Percentiles rank a stretch among this genome's conserved stretches.
Conservation (phyloP, 2,329 filamentous ascomycete species). For the Cytospora paraplurivora region DNA sequence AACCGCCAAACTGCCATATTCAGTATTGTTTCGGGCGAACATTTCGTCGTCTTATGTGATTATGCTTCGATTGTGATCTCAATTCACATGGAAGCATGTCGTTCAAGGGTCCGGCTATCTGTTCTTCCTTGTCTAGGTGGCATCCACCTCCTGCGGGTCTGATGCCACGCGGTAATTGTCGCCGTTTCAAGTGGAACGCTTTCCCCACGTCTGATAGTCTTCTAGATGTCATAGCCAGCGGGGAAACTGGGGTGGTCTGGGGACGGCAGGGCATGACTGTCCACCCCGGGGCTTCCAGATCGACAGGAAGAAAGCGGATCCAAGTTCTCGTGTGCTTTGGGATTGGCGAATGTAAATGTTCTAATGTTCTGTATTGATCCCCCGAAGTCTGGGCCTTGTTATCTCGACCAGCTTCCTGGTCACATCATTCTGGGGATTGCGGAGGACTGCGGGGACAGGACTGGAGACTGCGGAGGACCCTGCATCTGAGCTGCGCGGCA, state of each 20-base stretch:
- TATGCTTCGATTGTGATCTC: constrained; percentile 5
- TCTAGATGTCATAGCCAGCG: constrained; percentile 7
- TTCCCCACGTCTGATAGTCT: not conserved
- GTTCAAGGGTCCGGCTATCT: not conserved
- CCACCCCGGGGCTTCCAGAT: not conserved
- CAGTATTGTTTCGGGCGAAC: not conserved
- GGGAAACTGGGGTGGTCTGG: not conserved
- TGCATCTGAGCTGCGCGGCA: not conserved
- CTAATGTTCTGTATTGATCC: not conserved
- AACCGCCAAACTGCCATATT: not conserved
- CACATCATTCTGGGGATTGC: not conserved
- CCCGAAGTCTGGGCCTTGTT: not conserved
- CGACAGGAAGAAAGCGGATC: not conserved
- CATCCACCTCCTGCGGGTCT: not conserved
- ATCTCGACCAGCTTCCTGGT: not conserved
- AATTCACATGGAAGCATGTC: constrained; percentile 11
- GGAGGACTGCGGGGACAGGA: not conserved
- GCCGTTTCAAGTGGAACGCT: constrained; percentile 5
- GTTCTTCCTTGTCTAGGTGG: not conserved
- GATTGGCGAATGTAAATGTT: not conserved
- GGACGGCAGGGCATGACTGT: not conserved
- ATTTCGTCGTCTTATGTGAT: not conserved
- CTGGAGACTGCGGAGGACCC: constrained; percentile 3
- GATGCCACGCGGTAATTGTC: constrained; percentile 5
- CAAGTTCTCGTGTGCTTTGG: constrained; percentile 5